Base-by-base conservation (phyloP, 2,329 filamentous ascomycete species). In the Cladosporium austrohemisphaericum region DNA sequence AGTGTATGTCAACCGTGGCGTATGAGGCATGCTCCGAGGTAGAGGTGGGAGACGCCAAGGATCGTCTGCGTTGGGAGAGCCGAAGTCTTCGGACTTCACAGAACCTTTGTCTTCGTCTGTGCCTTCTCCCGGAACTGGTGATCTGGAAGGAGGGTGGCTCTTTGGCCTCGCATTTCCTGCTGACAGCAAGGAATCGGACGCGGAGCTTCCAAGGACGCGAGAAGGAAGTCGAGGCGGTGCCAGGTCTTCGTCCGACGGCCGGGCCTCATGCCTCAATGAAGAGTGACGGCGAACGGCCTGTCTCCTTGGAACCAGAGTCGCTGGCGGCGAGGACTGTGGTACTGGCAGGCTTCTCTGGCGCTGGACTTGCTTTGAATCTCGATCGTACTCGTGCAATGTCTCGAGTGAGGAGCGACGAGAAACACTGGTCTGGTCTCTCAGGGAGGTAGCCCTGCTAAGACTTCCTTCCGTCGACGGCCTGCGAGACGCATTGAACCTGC, bases 11-110 rank as follows among this genome's bases (percentile, higher is more conserved):
- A 44, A 40, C 26, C 26, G 26, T 4, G 47, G 40, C 23, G 33
- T 47, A 8, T 37, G 33, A n/a, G 40, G 47, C 38, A 28, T 43
- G 22, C 41, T 52, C 9, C 9, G 32, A 23, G 51, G 48, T 20
- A 59, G 37, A n/a, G 56, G 33, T 10, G 58, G 50, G 3, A 59
- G 52, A 6, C 23, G 40, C 56, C 57, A 60, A 9, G 54, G 40
- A 36, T 61, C 59, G 8, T 47, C 18, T 2, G 23, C 16, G 5
- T 11, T 16, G 18, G 23, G 18, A 29, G n/a, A 7, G 19, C 8
- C 16, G 29, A 26, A 29, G 10, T 20, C 4, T 19, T 11, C 4
- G 18, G 29, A 19, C n/a, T 10, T 19, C 11, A 9, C 25, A 6
- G 4, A 7, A 9, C 20, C 4, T 7, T 28, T 18, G 5, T 18